These are phyloP conservation scores for Suillus alpinus DNA, from an alignment of 768 basidiomycete species.

Conservation along the genomic window DNA sequence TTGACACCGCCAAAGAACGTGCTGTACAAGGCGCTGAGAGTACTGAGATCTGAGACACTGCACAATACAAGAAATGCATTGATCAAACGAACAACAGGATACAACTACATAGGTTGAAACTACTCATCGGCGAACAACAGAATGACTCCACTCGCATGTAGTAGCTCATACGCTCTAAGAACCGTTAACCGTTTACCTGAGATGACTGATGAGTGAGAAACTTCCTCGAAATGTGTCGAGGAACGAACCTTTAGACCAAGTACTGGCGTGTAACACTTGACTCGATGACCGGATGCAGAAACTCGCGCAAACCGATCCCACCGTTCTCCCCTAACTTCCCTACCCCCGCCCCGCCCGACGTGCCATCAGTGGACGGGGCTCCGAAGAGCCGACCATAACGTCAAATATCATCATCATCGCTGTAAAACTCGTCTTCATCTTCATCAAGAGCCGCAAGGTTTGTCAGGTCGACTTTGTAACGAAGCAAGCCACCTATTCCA, in stretches of 20 bases:
- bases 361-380: slow-evolving; percentile 67
- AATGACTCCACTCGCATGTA: neutral
- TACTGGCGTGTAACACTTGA: neutral
- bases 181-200: slow-evolving; percentile 1
- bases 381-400: slow-evolving; percentile 82
- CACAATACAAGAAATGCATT: slow-evolving; percentile 12
- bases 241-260: neutral
- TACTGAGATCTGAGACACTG: neutral
- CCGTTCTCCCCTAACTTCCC: slow-evolving; percentile 5
- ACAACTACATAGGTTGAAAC: slow-evolving; percentile 26
- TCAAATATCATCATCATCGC: slow-evolving; percentile 75
- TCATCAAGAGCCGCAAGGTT: slow-evolving; percentile 75
- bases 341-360: slow-evolving; percentile 64
- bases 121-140: slow-evolving; percentile 23
- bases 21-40: neutral
- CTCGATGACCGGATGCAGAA: neutral
- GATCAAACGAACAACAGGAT: slow-evolving; percentile 23
- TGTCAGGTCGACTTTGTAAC: slow-evolving; percentile 97
- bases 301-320: neutral
- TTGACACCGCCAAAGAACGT: neutral
- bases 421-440: slow-evolving; percentile 84
- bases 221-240: too few relatives aligned
- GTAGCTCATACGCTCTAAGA: slow-evolving; percentile 12
- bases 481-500: slow-evolving; percentile 91
- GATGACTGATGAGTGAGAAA: too few relatives aligned